Evolutionary conservation across 2,329 filamentous ascomycete genomes (phyloP).

Genomic region (Coniochaeta ligniaria): DNA sequence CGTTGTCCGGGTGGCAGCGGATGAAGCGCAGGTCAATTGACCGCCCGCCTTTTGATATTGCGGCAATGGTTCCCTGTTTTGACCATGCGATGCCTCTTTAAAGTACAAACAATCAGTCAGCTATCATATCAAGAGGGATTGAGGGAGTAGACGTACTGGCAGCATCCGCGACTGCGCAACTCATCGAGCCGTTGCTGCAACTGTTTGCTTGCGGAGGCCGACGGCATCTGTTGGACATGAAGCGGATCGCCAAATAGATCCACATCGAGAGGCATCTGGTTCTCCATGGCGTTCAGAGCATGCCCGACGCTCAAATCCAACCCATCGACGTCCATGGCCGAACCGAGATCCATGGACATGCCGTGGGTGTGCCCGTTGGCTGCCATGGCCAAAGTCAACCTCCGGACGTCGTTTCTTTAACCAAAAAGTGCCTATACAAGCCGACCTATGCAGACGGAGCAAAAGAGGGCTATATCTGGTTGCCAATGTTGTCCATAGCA

Average conservation of each 20-base stretch:
- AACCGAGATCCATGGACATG: constrained; percentile 31
- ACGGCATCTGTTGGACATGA: neutral
- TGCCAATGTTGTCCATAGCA: neutral
- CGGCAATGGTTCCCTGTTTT: constrained; percentile 76
- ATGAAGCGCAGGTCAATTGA: constrained; percentile 68
- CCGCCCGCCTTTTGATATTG: constrained; percentile 65
- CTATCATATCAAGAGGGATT: neutral
- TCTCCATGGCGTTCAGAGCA: constrained; percentile 38
- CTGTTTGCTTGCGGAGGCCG: constrained; percentile 42
- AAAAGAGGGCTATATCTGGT: neutral
- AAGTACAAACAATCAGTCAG: constrained; percentile 6
- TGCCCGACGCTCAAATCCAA: constrained; percentile 21
- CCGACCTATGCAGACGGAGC: neutral
- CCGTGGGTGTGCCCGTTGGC: neutral
- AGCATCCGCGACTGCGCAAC: constrained; percentile 67
- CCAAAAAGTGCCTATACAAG: neutral
- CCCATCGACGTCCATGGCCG: constrained; percentile 37
- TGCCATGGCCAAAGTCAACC: neutral
- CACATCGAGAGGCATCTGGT: constrained; percentile 30
- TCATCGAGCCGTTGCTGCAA: constrained; percentile 71
- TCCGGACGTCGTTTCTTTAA: too few relatives aligned
- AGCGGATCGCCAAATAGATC: constrained; percentile 1
- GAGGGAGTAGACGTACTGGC: constrained; percentile 54
- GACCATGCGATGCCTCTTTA: constrained; percentile 79
- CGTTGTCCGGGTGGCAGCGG: constrained; percentile 59